Evolutionary conservation across 495 filamentous ascomycete genomes (phyloP), one percentile per base, ranked within the genome.

Genomic region (Aspergillus indologenus): DNA sequence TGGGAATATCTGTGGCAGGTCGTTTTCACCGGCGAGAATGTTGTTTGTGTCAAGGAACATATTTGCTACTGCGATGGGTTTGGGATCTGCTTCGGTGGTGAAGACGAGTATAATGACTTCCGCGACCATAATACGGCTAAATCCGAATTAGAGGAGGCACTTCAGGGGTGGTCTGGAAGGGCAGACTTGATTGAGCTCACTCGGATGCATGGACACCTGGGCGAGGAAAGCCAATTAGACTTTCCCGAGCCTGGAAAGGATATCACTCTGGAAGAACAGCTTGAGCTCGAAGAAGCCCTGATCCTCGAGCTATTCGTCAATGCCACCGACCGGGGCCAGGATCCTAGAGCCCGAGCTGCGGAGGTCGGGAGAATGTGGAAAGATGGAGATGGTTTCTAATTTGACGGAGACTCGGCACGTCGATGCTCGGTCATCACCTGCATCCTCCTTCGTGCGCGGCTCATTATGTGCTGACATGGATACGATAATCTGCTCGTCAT

Each of bases 1-100:
- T 88, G 85, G 83, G 88, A 91, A 74, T 90, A 91, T 67, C 72
- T 87, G 4, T 92, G 86, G 86, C 86, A 87, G 56, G 87, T 79
- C 59, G 71, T 90, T n/a, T 91, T 90, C 61, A 81, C 80, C 3
- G 77, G 79, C 9, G 47, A 83, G 29, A 73, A 79, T 7, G 73
- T 84, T 9, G 68, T 81, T 44, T 92, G 89, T 64, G 86, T 87
- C 14, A 74, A 74, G 20, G 82, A 87, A 70, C 81, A 85, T 64
- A 70, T 86, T 0, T 93, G 90, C 69, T 88, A 90, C 54, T 93
- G 90, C 66, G 86, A 90, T 58, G 87, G 83, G 18, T 93, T 85
- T 52, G 89, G 89, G 0, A 74, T 86, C n/a, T 93, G 90, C 64
- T 93, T 92, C 62, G 89, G 84, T 5, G 80, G 81, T 1, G 76